Evolutionary conservation across 352 stramenopile species (phyloP), one percentile per base, ranked within the genome.

Genomic region (Phytophthora sp.): DNA sequence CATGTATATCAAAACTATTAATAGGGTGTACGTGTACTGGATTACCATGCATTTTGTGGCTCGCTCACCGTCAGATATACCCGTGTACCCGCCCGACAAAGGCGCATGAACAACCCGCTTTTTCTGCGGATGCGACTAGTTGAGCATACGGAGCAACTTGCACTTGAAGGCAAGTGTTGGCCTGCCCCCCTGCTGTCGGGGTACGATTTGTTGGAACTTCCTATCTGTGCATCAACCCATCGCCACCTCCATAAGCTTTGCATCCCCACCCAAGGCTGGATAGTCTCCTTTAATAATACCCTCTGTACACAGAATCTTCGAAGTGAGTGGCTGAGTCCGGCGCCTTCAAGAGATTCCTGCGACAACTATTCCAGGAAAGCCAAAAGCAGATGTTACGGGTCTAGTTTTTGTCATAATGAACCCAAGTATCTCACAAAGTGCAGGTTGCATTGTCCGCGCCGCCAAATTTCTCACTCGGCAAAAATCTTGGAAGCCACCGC

Each of bases 381-480:
- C 39, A 26, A 2, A n/a, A 36, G 57, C 60, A 66, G 47, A 66
- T 71, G 56, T 55, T 56, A 39, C n/a, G 27, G 26, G 5, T 58
- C 44, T 74, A 63, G 44, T 49, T 45, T 59, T 33, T 18, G 24
- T n/a, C 46, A 60, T 60, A 66, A 42, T 73, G 57, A 69, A 69
- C 39, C 38, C 46, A 65, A 69, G 39, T 51, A 29, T 20, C 18
- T 1, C 8, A 39, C 13, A 9, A 52, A 39, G 29, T 33, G 27
- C 18, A 29, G 29, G 21, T 16, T 21, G 2, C 20, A 11, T 21
- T 3, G 2, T 31, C 30, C 2, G 6, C 7, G 8, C 13, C 18
- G 24, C 12, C 0, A 13, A 35, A 26, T 29, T 31, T 52, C 36
- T 63, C 66, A 74, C 9, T 74, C 50, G 21, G 24, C 24, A 64